Base-by-base conservation (phyloP, 1,139 yeast species). In the Kodamaea anthophila region DNA sequence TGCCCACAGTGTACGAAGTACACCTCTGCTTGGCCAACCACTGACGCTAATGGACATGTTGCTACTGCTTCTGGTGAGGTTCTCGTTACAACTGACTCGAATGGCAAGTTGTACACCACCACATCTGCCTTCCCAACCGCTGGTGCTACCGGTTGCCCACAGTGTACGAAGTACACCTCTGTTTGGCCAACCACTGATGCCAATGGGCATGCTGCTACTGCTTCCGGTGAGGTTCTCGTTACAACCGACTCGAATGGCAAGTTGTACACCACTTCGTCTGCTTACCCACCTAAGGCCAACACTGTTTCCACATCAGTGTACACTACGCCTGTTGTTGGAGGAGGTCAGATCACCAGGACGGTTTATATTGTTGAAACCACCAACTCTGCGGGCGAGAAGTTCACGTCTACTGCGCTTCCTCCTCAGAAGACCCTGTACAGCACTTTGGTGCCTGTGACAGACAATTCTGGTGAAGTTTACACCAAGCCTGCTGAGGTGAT, bases 91-190 rank as follows among this genome's bases (percentile, higher is more conserved):
- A 38, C 47, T 10, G 28, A 34, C 21, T 28, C 40, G 9, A 26
- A 30, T 15, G 46, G 45, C 22, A 25, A 24, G 7, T 32, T 38
- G 26, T 23, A 24, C 21, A 38, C 43, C 15, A 21, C 33, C 5
- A 23, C 32, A 7, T 28, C 31, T 12, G 9, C 9, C 18, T 16
- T 16, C 18, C 18, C 18, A 16, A 16, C 18, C 9, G 18, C 18
- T 6, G 18, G 18, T 16, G 8, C 18, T 6, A 6, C 18, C 18
- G 14, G 12, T 23, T 19, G 15, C 22, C 10, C 34, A 27, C 34
- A 36, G 28, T n/a, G n/a, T n/a, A 39, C 48, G 18, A 42, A 39
- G 9, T 40, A 37, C 40, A 39, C 47, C 18, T 41, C 46, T 12
- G 43, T 47, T 3, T 36, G 40, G 34, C 28, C 37, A 4, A 33